phyloP scores from a whole-genome alignment of 2,329 filamentous ascomycete genomes.

The Curvularia eragrostidis region DNA sequence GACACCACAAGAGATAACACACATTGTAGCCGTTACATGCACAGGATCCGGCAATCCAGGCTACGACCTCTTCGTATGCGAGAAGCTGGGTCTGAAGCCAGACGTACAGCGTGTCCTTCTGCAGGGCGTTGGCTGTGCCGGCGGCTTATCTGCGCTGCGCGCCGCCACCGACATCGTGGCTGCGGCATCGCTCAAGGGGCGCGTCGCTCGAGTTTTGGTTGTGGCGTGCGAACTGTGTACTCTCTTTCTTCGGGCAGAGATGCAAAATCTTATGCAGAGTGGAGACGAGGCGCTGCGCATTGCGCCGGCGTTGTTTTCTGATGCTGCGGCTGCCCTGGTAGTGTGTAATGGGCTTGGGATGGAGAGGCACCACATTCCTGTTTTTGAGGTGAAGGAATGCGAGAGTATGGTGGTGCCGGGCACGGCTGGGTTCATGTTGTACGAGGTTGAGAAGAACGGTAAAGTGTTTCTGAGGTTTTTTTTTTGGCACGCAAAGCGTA shows the following conservation, averaged over 20 bases:
- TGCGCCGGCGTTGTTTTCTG: slow-evolving; percentile 71
- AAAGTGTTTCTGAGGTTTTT: slow-evolving; percentile 29
- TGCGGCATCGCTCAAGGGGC: slow-evolving; percentile 65
- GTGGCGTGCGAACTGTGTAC: slow-evolving; percentile 65
- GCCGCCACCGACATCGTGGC: slow-evolving; percentile 70
- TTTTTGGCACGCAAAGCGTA: too few species aligned
- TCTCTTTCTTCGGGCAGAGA: slow-evolving; percentile 67
- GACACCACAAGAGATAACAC: slow-evolving; percentile 41
- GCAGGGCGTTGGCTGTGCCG: slow-evolving; percentile 51
- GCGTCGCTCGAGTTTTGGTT: slow-evolving; percentile 68
- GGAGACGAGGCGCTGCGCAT: slow-evolving; percentile 65
- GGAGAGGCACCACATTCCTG: slow-evolving; percentile 36
- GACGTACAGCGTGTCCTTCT: slow-evolving; percentile 46
- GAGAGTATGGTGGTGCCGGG: slow-evolving; percentile 68
- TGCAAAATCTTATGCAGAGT: slow-evolving; percentile 63
- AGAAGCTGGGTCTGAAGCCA: slow-evolving; percentile 38
- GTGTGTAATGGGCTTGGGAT: slow-evolving; percentile 68
- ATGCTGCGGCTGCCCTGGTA: slow-evolving; percentile 71
- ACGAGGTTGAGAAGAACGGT: slow-evolving; percentile 69
- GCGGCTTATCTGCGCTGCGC: slow-evolving; percentile 44
- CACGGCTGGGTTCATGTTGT: slow-evolving; percentile 68
- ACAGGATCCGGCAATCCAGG: slow-evolving; percentile 50
- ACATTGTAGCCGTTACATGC: slow-evolving; percentile 50
- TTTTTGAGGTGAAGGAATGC: slow-evolving; percentile 70
- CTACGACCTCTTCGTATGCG: slow-evolving; percentile 48